Percentiles rank a stretch among this genome's conserved stretches.
Conservation (phyloP, 805 yeast genomes). For the Tetrapisispora pingtungensis region DNA sequence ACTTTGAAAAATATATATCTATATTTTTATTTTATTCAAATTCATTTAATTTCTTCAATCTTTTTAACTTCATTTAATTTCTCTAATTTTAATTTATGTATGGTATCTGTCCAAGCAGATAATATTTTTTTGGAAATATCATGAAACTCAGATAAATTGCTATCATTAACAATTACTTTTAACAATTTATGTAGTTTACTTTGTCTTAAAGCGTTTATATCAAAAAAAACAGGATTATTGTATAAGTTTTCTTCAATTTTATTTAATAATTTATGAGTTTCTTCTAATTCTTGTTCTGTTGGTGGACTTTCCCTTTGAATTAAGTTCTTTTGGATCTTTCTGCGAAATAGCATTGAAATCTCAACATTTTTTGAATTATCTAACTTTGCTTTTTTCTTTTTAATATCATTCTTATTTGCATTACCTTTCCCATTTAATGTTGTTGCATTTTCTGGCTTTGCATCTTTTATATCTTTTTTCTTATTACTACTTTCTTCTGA, state of each 20-base stretch:
- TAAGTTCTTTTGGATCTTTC: slow-evolving; percentile 25
- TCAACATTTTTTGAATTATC: slow-evolving; percentile 22
- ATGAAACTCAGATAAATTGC: slow-evolving; percentile 23
- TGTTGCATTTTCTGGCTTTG: background rate
- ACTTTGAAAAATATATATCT: too few relatives aligned
- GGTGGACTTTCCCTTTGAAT: slow-evolving; percentile 26
- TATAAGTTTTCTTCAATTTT: slow-evolving; percentile 20
- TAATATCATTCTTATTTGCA: background rate
- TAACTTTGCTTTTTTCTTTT: slow-evolving; percentile 11
- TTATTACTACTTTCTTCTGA: too few relatives aligned
- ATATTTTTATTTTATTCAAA: background rate
- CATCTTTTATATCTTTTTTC: background rate
- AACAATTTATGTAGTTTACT: slow-evolving; percentile 26
- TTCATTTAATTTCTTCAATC: background rate
- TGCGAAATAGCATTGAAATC: slow-evolving; percentile 21
- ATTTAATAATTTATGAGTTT: slow-evolving; percentile 20
- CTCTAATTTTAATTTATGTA: slow-evolving; percentile 18
- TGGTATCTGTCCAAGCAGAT: slow-evolving; percentile 17
- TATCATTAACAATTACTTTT: slow-evolving; percentile 21
- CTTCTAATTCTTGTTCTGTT: slow-evolving; percentile 15
- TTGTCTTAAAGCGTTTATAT: slow-evolving; percentile 20
- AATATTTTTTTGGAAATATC: slow-evolving; percentile 19
- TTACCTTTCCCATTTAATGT: background rate
- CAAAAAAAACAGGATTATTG: slow-evolving; percentile 24
- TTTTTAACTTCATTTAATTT: background rate